A percentile compares a stretch with the other conserved stretches of the same genome.
phyloP scores from a whole-genome alignment of 768 basidiomycete genomes.

The Leccinum broughii region DNA sequence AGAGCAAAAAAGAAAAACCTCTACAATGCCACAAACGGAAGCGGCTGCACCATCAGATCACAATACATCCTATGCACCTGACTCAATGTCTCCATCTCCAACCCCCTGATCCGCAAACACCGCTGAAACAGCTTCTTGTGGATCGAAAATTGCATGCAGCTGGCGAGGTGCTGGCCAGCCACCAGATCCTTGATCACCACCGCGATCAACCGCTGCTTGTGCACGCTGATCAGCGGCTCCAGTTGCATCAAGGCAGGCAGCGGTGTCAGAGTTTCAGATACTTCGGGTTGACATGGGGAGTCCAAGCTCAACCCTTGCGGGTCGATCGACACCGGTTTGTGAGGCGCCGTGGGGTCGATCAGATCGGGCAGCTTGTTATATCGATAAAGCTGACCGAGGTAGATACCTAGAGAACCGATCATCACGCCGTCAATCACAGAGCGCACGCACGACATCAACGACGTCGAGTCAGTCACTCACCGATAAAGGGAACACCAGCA shows the following conservation, averaged over 20 bases:
- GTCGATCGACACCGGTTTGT: conserved; percentile 65
- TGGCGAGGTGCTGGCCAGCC: conserved; percentile 80
- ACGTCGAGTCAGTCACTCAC: conserved; percentile 39
- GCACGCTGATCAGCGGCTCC: conserved; percentile 85
- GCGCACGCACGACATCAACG: background rate
- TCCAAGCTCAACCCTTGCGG: conserved; percentile 62
- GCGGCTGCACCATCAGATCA: conserved; percentile 19
- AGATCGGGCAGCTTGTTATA: conserved; percentile 72
- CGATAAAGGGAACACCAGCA: conserved; percentile 82
- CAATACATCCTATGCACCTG: conserved; percentile 44
- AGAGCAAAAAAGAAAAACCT: background rate
- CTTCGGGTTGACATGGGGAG: conserved; percentile 72
- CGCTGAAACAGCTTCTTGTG: conserved; percentile 78
- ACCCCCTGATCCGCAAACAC: conserved; percentile 70
- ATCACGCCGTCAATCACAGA: background rate
- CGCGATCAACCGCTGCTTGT: conserved; percentile 79
- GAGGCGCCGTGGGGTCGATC: conserved; percentile 80
- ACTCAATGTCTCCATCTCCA: conserved; percentile 56
- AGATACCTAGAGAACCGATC: conserved; percentile 55
- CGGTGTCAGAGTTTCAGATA: conserved; percentile 70
- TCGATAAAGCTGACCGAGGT: conserved; percentile 69
- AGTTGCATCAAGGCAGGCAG: conserved; percentile 78
- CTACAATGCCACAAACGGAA: conserved; percentile 26
- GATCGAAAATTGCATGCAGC: conserved; percentile 63
- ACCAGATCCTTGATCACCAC: conserved; percentile 79